Base-by-base conservation (phyloP, 805 yeast genomes). In the Debaryomyces hansenii region DNA sequence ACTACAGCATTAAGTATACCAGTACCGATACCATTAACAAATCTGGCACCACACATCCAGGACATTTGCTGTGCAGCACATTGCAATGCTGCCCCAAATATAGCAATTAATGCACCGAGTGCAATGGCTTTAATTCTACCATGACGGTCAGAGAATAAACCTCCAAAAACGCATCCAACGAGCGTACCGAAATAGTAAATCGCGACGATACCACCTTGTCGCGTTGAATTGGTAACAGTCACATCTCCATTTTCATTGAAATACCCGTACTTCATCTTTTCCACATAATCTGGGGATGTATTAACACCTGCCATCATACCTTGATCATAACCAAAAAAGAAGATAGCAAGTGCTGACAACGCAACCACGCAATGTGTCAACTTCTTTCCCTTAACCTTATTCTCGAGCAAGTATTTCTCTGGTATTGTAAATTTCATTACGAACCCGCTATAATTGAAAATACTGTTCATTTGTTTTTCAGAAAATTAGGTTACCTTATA, bases 1-100 rank as follows among this genome's bases (percentile, higher is more conserved):
- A 84, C 81, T 33, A 87, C 82, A 20, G 88, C 82, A 21, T 88
- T 84, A 59, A 79, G 79, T 58, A 84, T 62, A 49, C 91, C 91
- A 52, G 82, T 84, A 55, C 90, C 91, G 41, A 83, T 54, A 57
- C 91, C 87, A 15, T 85, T 78, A 34, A 80, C 57, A 41, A 83
- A 82, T 69, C 92, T 77, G 16, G 43, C 47, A 7, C 42, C 43
- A 28, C 42, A 38, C 42, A 44, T 44, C 47, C 47, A 44, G 11
- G 28, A 15, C 18, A 54, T 49, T 6, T 42, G 35, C 28, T 50
- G 45, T 2, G 64, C 52, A 12, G 55, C 46, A 33, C 57, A 44
- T 44, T 57, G 62, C 24, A 60, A 37, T 14, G 57, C 28, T 4
- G 62, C 58, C 35, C 64, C 64, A 2, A 59, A 27, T 12, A 50